phyloP scores from a whole-genome alignment of 2,329 filamentous ascomycete species.

The Penicillium paneum region DNA sequence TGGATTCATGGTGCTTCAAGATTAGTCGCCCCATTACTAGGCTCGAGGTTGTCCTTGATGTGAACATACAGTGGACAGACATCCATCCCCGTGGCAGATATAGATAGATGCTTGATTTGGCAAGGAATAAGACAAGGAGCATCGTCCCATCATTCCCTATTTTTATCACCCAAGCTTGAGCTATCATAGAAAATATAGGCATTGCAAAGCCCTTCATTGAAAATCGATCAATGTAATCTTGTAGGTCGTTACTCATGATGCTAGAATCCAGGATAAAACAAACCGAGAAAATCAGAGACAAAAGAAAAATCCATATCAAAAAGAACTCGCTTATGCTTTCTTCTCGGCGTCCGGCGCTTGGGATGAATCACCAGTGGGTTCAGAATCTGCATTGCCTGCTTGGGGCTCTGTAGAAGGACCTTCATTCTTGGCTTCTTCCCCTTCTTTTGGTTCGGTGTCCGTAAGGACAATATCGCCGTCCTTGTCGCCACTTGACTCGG shows the following conservation, averaged over 20 bases:
- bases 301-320: not conserved
- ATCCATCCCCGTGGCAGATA: no score
- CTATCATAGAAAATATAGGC: not conserved
- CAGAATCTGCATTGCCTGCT: slow-evolving; percentile 2
- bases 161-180: not conserved
- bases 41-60: no score
- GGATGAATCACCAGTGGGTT: slow-evolving; percentile 4
- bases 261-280: slow-evolving; percentile 13
- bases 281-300: slow-evolving; percentile 2
- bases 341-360: slow-evolving; percentile 13
- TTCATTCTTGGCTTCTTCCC: slow-evolving; percentile 12
- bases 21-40: no score
- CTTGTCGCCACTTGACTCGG: slow-evolving; percentile 16
- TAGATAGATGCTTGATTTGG: no score
- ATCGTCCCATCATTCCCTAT: no score
- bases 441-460: slow-evolving; percentile 27
- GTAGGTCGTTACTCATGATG: slow-evolving; percentile 26
- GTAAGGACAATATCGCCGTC: slow-evolving; percentile 42
- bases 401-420: slow-evolving; percentile 2
- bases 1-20: no score
- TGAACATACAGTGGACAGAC: no score
- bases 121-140: not conserved
- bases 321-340: slow-evolving; percentile 7
- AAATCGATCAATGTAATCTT: slow-evolving; percentile 11
- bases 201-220: not conserved